Conservation (phyloP, 176 grass and related monocot species). For the Zea luxurians region DNA sequence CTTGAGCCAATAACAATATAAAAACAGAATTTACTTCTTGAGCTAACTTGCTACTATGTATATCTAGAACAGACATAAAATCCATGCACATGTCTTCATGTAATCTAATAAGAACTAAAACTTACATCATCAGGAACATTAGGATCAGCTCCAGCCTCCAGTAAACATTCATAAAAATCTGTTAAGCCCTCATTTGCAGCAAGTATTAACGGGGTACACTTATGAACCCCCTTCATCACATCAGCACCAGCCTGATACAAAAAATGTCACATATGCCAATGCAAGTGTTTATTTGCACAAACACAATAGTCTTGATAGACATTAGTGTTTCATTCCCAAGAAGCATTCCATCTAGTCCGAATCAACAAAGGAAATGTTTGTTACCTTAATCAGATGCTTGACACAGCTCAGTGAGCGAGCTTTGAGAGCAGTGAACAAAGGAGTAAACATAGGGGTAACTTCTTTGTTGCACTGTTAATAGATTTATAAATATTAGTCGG, state of each 20-base stretch:
- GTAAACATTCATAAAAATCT: slow-evolving; percentile 6
- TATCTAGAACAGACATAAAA: no score
- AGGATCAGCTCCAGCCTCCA: slow-evolving; percentile 23
- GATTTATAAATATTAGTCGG: background rate
- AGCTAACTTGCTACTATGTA: no score
- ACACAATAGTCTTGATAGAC: no score
- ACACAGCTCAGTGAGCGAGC: background rate
- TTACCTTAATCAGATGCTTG: slow-evolving; percentile 14
- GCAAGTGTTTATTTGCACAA: background rate
- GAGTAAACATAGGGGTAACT: background rate
- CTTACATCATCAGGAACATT: slow-evolving; percentile 8
- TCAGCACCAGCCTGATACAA: slow-evolving; percentile 31
- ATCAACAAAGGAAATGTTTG: background rate
- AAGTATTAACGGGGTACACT: background rate
- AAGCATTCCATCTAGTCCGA: no score
- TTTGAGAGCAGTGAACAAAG: background rate
- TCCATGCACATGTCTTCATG: no score
- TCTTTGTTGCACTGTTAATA: background rate
- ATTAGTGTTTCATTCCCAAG: no score
- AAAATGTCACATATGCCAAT: background rate
- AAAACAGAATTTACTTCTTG: no score
- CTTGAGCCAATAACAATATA: no score
- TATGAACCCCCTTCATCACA: slow-evolving; percentile 2
- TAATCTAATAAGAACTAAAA: background rate
- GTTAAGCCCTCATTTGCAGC: slow-evolving; percentile 4